Evolutionary conservation across 306 rosid genomes (phyloP), one percentile per base, ranked within the genome.

Genomic region (Astragalus membranaceus): DNA sequence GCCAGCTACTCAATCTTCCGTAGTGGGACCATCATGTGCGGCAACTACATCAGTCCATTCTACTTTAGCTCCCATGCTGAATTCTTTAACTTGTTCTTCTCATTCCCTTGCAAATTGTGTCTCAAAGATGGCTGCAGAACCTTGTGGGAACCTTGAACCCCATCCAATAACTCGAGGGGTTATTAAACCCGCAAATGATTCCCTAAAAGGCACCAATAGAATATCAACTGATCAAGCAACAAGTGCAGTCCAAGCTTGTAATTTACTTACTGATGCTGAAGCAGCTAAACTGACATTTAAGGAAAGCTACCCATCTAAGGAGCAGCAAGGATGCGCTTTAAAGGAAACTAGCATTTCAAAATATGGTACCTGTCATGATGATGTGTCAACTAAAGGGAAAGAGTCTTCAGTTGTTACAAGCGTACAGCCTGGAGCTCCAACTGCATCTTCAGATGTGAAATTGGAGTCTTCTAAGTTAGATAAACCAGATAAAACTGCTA

Each of bases 1-100:
- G 70, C 98, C 96, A 17, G 79, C 72, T 60, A 85, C 85, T 54
- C 98, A 88, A 54, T 87, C 96, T 64, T 93, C 96, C 1, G 75
- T 74, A 41, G 81, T 67, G 54, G 98, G 96, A 63, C 81, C 96
- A 48, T 81, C 94, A 0, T 86, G 86, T 81, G 92, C 90, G 26
- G 90, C 98, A 30, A 88, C 97, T 60, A 92, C 93, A 5, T 90
- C 88, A 51, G 92, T 90, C 57, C 86, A 90, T 81, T 87, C 90
- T 37, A 77, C 88, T 66, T 88, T 96, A 77, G 96, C 95, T 20
- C 96, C 93, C 29, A 81, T 93, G 90, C 80, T 13, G 46, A 58
- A 58, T 58, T 33, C 64, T 58, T 35, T 58, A 58, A 58, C 64
- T 8, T 12, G 46, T 35, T 58, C 44, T 58, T 58, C 64, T 35